Percentiles rank a stretch among this genome's conserved stretches.
These are phyloP conservation scores for Huntiella decipiens DNA, from an alignment of 2,329 filamentous ascomycete genomes.

Conservation along the genomic window DNA sequence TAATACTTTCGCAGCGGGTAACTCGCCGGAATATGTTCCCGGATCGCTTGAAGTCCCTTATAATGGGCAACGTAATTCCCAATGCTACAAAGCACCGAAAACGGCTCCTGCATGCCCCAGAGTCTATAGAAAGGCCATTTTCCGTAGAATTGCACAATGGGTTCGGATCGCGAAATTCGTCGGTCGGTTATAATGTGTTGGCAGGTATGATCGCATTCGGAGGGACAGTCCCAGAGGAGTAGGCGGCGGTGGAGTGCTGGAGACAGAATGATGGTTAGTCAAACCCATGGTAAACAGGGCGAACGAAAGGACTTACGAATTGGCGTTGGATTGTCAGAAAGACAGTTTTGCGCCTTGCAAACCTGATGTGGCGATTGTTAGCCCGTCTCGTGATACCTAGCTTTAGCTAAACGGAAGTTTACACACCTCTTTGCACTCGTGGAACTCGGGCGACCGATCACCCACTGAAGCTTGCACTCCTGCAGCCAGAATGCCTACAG, in stretches of 20 bases:
- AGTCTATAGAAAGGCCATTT: conserved; percentile 96
- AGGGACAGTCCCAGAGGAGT: conserved; percentile 76
- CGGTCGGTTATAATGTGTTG: conserved; percentile 73
- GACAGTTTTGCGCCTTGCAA: conserved; percentile 66
- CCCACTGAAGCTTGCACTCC: conserved; percentile 54
- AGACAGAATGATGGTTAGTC: background rate
- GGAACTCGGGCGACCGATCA: conserved; percentile 74
- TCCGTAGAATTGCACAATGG: conserved; percentile 82
- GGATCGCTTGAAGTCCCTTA: conserved; percentile 53
- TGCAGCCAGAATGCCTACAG: conserved; percentile 10
- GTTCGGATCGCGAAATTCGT: conserved; percentile 45
- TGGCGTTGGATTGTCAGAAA: conserved; percentile 32
- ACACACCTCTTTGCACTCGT: conserved; percentile 59
- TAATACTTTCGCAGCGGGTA: conserved; percentile 74
- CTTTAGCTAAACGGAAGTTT: background rate
- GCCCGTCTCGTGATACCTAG: background rate
- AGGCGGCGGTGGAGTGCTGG: conserved; percentile 68
- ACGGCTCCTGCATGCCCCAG: conserved; percentile 85
- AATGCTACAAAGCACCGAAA: conserved; percentile 80
- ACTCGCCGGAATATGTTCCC: conserved; percentile 45
- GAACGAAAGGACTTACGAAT: conserved; percentile 41
- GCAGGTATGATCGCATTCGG: conserved; percentile 96
- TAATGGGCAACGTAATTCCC: conserved; percentile 80
- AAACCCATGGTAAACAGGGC: background rate
- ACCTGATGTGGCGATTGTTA: conserved; percentile 31